phyloP scores from a whole-genome alignment of 345 rosid species.

The Trapa incisa region DNA sequence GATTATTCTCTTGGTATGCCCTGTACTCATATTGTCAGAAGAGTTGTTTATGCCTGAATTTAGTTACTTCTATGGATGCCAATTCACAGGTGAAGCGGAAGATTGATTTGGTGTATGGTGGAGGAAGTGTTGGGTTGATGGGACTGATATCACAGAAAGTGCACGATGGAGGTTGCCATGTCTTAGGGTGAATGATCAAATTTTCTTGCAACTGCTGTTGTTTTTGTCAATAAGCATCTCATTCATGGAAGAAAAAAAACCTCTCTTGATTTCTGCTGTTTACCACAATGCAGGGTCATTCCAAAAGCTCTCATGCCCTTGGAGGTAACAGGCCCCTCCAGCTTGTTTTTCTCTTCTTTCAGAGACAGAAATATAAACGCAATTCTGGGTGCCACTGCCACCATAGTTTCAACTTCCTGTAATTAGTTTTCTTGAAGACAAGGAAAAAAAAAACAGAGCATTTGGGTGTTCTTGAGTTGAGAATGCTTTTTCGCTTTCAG shows the following conservation, averaged over 20 bases:
- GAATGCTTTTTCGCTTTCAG: conserved; percentile 15
- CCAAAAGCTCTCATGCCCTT: conserved; percentile 89
- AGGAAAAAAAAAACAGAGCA: too few relatives aligned
- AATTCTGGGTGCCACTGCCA: background rate
- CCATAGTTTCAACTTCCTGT: background rate
- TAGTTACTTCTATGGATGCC: conserved; percentile 2
- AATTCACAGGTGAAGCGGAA: conserved; percentile 59
- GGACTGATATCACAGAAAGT: conserved; percentile 85
- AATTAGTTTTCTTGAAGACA: too few relatives aligned
- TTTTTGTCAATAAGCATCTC: conserved; percentile 7
- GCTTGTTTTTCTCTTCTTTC: conserved; percentile 5
- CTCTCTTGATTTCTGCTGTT: conserved; percentile 8
- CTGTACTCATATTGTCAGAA: background rate
- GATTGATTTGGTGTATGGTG: conserved; percentile 88
- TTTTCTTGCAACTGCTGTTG: conserved; percentile 4
- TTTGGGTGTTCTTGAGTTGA: too few relatives aligned
- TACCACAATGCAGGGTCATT: conserved; percentile 61
- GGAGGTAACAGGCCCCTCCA: conserved; percentile 38
- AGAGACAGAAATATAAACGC: background rate
- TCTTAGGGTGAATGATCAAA: conserved; percentile 51
- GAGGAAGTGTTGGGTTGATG: conserved; percentile 96
- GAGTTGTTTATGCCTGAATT: background rate
- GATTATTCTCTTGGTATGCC: background rate
- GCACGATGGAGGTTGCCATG: conserved; percentile 76
- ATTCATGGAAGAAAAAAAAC: conserved; percentile 5